Evolutionary conservation across 2,329 filamentous ascomycete genomes (phyloP), one percentile per base, ranked within the genome.

Genomic region (Diplodia corticola): DNA sequence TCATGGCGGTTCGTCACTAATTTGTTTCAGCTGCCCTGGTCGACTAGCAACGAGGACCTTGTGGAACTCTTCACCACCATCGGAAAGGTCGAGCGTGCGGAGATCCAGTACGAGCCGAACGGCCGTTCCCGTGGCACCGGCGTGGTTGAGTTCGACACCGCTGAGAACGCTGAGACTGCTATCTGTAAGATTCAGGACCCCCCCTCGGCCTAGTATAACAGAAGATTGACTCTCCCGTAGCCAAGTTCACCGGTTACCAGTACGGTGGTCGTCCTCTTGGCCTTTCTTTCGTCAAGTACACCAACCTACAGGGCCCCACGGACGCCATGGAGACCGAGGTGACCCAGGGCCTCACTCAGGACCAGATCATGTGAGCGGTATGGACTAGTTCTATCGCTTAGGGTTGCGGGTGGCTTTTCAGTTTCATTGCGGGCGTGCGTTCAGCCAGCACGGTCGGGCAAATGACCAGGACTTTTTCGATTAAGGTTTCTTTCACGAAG

Each of bases 91-190:
- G 93, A 97, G 74, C 93, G 95, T 73, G 95, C 95, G n/a, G 95
- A 99, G 81, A 98, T 99, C 66, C 95, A 99, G 80, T 98, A 99
- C 75, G 95, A 99, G 79, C 91, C 92, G 4, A 98, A 96, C 74
- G 95, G 95, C 53, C 91, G 95, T 73, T 99, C 95, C 68, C 91
- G 93, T 70, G 95, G 95, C 70, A 95, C 91, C 67, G 95, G 95
- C 76, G 95, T 99, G n/a, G 95, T 99, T 65, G 89, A 95, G 69
- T 98, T 99, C 76, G 92, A 96, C 75, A 86, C 81, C 64, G 81
- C 87, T 17, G 89, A 93, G 9, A 96, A 93, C 69, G 93, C 95
- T 1, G 93, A 97, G 73, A 97, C 93, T 24, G 90, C 94, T 53
- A 98, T 99, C 73, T 80, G 86, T 88, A 80, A 75, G 84, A 77